A percentile compares a stretch with the other conserved stretches of the same genome.
These are phyloP conservation scores for Pseudogymnoascus sp. DNA, from an alignment of 2,329 filamentous ascomycete species.

Conservation along the genomic window DNA sequence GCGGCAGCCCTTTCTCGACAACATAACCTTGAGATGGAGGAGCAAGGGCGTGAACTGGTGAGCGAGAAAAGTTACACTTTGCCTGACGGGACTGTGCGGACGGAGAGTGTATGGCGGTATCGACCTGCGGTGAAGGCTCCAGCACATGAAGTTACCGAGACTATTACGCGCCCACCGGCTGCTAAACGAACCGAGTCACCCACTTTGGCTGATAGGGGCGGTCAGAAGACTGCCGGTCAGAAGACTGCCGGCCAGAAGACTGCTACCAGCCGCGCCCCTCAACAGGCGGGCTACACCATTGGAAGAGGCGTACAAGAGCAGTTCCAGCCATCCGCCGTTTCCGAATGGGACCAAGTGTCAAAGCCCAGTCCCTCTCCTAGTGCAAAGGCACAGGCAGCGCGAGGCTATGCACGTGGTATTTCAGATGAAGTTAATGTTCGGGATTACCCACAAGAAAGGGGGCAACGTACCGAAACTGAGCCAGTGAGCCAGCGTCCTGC, in stretches of 20 bases:
- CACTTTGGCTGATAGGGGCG: not conserved
- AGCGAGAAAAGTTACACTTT: not conserved
- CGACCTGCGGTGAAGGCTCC: not conserved
- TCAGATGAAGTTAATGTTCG: not conserved
- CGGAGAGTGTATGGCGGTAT: constrained; percentile 7
- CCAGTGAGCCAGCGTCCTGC: not conserved
- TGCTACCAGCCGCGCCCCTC: not conserved
- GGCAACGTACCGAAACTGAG: not conserved
- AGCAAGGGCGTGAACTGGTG: constrained; percentile 3
- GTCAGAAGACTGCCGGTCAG: no score
- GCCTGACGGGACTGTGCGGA: constrained; percentile 1
- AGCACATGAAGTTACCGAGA: not conserved
- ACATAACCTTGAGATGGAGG: not conserved
- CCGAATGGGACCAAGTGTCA: constrained; percentile 6
- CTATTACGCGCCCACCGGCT: not conserved
- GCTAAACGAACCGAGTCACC: not conserved
- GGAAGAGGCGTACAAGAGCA: not conserved
- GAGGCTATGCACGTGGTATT: not conserved
- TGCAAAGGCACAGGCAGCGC: not conserved
- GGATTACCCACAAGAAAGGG: not conserved
- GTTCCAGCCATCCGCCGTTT: not conserved
- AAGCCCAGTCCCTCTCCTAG: not conserved
- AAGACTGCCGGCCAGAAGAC: not conserved
- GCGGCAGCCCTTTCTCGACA: not conserved
- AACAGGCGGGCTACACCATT: not conserved